Percentiles rank a stretch among this genome's conserved stretches.
These are phyloP conservation scores for Zangia roseola DNA, from an alignment of 768 basidiomycete species.

Conservation along the genomic window DNA sequence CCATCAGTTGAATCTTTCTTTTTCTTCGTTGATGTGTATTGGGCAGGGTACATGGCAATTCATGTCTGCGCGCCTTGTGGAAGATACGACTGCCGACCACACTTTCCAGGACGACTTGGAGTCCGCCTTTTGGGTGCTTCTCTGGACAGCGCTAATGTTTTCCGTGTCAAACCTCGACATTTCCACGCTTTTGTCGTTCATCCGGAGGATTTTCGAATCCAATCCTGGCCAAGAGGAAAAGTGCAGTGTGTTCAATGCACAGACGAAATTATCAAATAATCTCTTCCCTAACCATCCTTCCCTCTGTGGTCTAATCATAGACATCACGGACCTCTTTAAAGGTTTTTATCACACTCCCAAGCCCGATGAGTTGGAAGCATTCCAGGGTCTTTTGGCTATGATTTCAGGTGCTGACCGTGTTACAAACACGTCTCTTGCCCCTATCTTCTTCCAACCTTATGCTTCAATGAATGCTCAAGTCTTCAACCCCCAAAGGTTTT, in stretches of 20 bases:
- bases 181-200: neutral
- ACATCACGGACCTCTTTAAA: neutral
- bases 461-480: too few species aligned
- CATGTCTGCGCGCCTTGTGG: conserved; percentile 20
- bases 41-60: too few species aligned
- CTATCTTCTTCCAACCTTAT: too few species aligned
- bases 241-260: neutral
- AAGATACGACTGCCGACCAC: conserved; percentile 14
- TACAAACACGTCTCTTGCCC: too few species aligned
- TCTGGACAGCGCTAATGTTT: conserved; percentile 10
- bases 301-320: neutral
- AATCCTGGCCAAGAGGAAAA: neutral
- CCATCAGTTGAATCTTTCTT: neutral
- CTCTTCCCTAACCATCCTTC: neutral
- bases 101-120: conserved; percentile 31
- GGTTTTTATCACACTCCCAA: too few species aligned
- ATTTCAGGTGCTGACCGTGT: too few species aligned
- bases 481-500: too few species aligned
- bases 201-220: neutral
- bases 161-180: neutral
- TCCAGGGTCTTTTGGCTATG: too few species aligned
- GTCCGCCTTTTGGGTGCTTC: conserved; percentile 27
- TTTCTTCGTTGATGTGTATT: neutral
- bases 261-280: neutral
- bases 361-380: too few species aligned